Base-by-base conservation (phyloP, 1,284 basidiomycete genomes). In the Cryptococcus neoformans region DNA sequence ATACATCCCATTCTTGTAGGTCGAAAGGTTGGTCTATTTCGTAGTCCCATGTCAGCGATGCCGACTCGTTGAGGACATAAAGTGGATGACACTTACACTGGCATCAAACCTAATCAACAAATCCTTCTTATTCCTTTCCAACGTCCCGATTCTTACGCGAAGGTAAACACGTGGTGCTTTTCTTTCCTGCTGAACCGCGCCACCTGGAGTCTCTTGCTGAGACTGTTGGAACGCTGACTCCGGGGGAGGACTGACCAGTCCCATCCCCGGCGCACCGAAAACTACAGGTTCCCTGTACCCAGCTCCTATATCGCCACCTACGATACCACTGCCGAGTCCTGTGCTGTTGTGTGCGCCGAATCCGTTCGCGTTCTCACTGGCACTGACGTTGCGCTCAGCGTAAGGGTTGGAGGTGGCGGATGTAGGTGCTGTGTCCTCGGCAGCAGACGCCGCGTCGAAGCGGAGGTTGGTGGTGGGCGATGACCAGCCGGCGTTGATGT, bases 111-210 rank as follows among this genome's bases (percentile, higher is more conserved):
- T 87, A 72, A 97, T 82, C 66, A 96, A 84, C 54, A 94, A 87
- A 70, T 97, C 93, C 68, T 92, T 84, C 73, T 91, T 83, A 79
- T 96, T 96, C 77, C 93, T 84, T 78, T 97, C 93, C 68, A 97
- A 77, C 12, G 87, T 88, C 10, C 89, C 89, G 59, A 97, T 88
- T 69, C 91, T 83, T 48, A 94, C 88, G 66, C 90, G 83, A 62
- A 96, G 81, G 76, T 89, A 59, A 14, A 36, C 14, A 12, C 89
- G 34, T 50, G 58, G 17, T 51, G 48, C 56, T 51, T 44, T 36
- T 39, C 28, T 45, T 46, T 48, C 52, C 40, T 28, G 35, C 36
- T 4, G 14, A 17, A 16, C 36, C 42, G 9, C n/a, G n/a, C n/a
- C n/a, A n/a, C n/a, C n/a, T n/a, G 37, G 39, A 16, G 36, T 45